phyloP scores from a whole-genome alignment of 225 moss, liverwort and hornwort species.

The Climacium dendroides region DNA sequence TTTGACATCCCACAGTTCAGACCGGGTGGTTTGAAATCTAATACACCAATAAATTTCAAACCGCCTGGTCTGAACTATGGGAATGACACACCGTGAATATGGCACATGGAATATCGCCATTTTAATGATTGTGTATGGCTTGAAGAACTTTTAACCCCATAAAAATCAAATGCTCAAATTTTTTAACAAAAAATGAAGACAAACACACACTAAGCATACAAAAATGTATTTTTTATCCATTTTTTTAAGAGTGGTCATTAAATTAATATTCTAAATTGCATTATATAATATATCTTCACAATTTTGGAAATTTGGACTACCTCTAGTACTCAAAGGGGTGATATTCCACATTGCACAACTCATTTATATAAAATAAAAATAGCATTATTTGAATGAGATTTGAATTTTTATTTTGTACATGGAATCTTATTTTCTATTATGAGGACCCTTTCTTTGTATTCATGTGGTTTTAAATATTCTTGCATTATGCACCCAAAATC shows the following conservation, averaged over 20 bases:
- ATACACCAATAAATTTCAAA: no score
- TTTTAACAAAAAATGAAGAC: no score
- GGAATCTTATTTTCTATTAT: no score
- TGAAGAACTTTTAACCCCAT: background rate
- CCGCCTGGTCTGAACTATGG: no score
- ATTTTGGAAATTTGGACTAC: rapidly evolving
- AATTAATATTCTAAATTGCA: background rate
- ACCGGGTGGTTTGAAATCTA: no score
- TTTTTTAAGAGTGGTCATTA: background rate
- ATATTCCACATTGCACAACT: background rate
- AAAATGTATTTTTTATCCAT: background rate
- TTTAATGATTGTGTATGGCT: no score
- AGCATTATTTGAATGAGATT: background rate
- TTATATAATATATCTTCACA: background rate
- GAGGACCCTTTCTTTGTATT: background rate
- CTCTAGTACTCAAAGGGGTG: background rate
- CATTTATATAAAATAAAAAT: no score
- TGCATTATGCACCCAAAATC: background rate
- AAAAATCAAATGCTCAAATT: rapidly evolving
- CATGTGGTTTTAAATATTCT: background rate
- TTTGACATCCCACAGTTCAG: no score
- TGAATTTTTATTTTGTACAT: background rate
- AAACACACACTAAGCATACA: background rate
- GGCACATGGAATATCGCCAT: no score
- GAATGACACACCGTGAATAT: no score